Percentiles rank a stretch among this genome's conserved stretches.
Conservation (phyloP, 345 rosid species). For the Murraya koenigii region DNA sequence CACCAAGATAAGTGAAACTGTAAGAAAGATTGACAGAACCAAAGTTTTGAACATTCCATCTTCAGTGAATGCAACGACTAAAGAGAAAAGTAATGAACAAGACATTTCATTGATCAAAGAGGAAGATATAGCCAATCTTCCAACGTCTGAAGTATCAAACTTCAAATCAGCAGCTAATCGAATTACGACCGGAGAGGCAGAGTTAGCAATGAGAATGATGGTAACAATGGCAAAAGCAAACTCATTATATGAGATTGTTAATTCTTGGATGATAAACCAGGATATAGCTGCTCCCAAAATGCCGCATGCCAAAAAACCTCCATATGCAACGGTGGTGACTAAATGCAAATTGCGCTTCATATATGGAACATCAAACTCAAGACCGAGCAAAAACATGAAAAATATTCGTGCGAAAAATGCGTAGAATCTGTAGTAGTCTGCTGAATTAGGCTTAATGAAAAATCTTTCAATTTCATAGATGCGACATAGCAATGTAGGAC, state of each 20-base stretch:
- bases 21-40: conserved; percentile 28
- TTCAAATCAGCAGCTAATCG: conserved; percentile 65
- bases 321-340: conserved; percentile 42
- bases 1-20: conserved; percentile 28
- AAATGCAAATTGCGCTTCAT: conserved; percentile 46
- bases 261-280: conserved; percentile 30
- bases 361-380: conserved; percentile 60
- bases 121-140: conserved; percentile 54
- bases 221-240: conserved; percentile 24
- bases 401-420: conserved; percentile 48
- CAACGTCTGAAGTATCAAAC: conserved; percentile 59
- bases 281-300: conserved; percentile 40
- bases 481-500: conserved; percentile 62
- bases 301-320: conserved; percentile 34
- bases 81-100: conserved; percentile 33
- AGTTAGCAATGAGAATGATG: conserved; percentile 47
- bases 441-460: conserved; percentile 52
- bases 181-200: conserved; percentile 63
- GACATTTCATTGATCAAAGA: conserved; percentile 57
- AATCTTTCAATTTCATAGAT: conserved; percentile 28
- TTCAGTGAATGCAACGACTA: conserved; percentile 22
- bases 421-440: conserved; percentile 46
- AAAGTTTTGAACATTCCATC: conserved; percentile 21
- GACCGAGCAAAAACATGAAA: conserved; percentile 77
- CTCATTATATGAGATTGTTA: conserved; percentile 17